Conservation (phyloP, 2,329 filamentous ascomycete genomes). For the Ascomycota sp. region DNA sequence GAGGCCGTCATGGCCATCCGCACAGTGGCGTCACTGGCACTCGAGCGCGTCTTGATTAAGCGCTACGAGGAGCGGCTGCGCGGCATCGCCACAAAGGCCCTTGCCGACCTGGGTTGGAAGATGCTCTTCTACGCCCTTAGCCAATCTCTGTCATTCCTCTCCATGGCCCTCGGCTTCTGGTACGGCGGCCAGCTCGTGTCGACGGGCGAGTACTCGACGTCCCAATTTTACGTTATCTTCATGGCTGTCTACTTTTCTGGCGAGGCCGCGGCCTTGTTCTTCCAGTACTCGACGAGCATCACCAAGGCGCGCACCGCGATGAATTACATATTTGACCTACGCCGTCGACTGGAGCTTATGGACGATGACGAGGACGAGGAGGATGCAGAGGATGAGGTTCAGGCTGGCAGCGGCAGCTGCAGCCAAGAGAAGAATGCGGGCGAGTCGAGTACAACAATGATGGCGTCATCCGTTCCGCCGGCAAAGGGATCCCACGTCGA, state of each 20-base stretch:
- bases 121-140: slow-evolving; percentile 20
- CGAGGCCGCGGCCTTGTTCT: slow-evolving; percentile 18
- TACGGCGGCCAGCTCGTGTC: slow-evolving; percentile 19
- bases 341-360: slow-evolving; percentile 9
- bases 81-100: slow-evolving; percentile 10
- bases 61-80: slow-evolving; percentile 13
- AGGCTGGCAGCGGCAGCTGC: background rate
- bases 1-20: slow-evolving; percentile 26
- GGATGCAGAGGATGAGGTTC: slow-evolving; percentile 5
- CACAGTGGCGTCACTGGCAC: slow-evolving; percentile 24
- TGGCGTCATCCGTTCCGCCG: background rate
- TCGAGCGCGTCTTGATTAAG: slow-evolving; percentile 19
- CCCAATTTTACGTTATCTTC: slow-evolving; percentile 28
- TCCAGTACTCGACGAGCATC: slow-evolving; percentile 26
- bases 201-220: slow-evolving; percentile 21
- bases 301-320: slow-evolving; percentile 25
- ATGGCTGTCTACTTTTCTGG: slow-evolving; percentile 24
- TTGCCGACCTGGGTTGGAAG: slow-evolving; percentile 12
- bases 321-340: slow-evolving; percentile 24
- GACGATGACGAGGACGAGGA: slow-evolving; percentile 9
- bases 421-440: background rate
- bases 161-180: slow-evolving; percentile 19
- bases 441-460: too few relatives aligned
- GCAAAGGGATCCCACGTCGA: slow-evolving; percentile 15
- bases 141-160: slow-evolving; percentile 17